Evolutionary conservation across 768 basidiomycete species (phyloP).

Genomic region (Tubosaeta sp.): DNA sequence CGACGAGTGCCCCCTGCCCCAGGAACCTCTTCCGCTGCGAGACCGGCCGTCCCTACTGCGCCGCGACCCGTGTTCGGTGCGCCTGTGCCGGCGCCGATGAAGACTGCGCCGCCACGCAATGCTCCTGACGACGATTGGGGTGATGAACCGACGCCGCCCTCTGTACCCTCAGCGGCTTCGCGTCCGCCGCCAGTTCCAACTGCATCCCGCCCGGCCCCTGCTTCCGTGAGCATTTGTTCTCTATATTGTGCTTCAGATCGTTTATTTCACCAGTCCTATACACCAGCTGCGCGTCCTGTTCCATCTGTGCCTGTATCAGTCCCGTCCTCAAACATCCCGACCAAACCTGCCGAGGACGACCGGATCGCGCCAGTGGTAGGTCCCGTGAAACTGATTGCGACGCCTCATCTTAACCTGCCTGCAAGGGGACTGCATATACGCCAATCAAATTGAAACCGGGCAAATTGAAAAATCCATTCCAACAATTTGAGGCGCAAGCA

Average conservation of each 20-base stretch:
- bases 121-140: conserved; percentile 59
- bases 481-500: conserved; percentile 52
- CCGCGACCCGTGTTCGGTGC: conserved; percentile 49
- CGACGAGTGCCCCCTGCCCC: conserved; percentile 41
- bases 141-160: conserved; percentile 44
- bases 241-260: neutral
- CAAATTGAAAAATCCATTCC: conserved; percentile 83
- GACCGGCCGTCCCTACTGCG: conserved; percentile 37
- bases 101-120: conserved; percentile 34
- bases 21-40: conserved; percentile 1
- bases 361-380: conserved; percentile 72
- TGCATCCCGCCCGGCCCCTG: conserved; percentile 36
- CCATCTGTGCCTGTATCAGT: conserved; percentile 35
- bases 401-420: neutral
- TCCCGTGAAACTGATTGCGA: neutral
- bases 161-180: conserved; percentile 41
- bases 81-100: conserved; percentile 38
- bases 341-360: conserved; percentile 75
- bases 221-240: conserved; percentile 31
- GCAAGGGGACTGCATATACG: conserved; percentile 76
- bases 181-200: conserved; percentile 47
- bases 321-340: conserved; percentile 45
- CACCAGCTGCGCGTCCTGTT: conserved; percentile 24
- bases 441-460: conserved; percentile 86
- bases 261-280: conserved; percentile 17